Conservation (phyloP, 441 rosid species). For the Gossypium schwendimanii region DNA sequence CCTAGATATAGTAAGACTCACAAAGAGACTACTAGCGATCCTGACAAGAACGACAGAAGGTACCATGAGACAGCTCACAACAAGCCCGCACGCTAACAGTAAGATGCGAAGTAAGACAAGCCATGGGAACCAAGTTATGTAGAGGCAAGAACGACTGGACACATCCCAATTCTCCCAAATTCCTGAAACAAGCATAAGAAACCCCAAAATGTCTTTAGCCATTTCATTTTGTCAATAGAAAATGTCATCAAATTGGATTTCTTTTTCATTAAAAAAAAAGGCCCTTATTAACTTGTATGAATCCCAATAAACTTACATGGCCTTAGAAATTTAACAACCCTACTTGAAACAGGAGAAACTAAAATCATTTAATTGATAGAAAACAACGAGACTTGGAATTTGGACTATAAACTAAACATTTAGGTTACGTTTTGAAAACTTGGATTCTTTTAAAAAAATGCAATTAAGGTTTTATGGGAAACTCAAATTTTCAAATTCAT, state of each 20-base stretch:
- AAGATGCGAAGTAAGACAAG: slow-evolving; percentile 59
- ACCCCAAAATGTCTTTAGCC: neutral
- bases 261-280: neutral
- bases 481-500: neutral
- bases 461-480: neutral
- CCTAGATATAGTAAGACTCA: slow-evolving; percentile 73
- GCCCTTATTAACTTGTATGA: neutral
- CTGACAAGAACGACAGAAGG: slow-evolving; percentile 82
- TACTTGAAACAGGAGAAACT: neutral
- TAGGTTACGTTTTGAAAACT: neutral
- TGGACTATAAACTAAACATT: neutral
- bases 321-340: neutral
- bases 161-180: slow-evolving; percentile 70
- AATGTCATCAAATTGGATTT: neutral
- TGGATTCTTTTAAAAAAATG: neutral
- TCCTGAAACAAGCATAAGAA: slow-evolving; percentile 31
- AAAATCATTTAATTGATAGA: neutral
- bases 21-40: slow-evolving; percentile 90
- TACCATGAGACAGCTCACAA: slow-evolving; percentile 94
- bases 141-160: slow-evolving; percentile 63
- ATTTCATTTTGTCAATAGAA: neutral
- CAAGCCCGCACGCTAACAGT: slow-evolving; percentile 69
- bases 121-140: slow-evolving; percentile 31
- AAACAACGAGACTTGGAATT: neutral
- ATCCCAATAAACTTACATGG: neutral